Evolutionary conservation across 2,329 filamentous ascomycete species (phyloP).

Genomic region (Hymenoscyphus occultus): DNA sequence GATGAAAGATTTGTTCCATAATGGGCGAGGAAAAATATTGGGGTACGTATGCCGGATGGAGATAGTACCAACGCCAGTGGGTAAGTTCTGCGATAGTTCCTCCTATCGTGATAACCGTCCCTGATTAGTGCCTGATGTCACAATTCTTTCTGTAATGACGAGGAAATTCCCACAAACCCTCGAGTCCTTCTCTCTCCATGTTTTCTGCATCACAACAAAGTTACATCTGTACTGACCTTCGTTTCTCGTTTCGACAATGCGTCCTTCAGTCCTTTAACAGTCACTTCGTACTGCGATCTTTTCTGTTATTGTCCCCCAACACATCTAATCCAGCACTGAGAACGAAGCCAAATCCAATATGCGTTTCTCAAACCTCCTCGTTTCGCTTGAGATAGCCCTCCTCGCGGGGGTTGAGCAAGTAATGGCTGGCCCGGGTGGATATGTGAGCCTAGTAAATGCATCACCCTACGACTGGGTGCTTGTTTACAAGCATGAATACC

Average conservation of each 20-base stretch:
- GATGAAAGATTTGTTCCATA: background rate
- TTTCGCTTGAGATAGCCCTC: background rate
- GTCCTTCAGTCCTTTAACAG: background rate
- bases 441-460: conserved; percentile 21
- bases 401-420: conserved; percentile 4
- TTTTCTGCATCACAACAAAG: background rate
- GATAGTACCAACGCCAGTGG: background rate
- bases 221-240: background rate
- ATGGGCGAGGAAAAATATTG: background rate
- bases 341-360: conserved; percentile 1
- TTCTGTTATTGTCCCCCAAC: background rate
- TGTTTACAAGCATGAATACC: conserved; percentile 17
- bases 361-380: background rate
- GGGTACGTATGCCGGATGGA: background rate
- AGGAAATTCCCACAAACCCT: background rate
- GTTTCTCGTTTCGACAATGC: background rate
- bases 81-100: background rate
- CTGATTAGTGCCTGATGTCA: background rate
- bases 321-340: background rate
- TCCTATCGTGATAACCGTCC: background rate
- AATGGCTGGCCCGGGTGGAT: conserved; percentile 17
- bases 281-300: background rate
- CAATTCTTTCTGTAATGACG: background rate
- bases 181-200: background rate
- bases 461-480: conserved; percentile 28